Evolutionary conservation across 202 grass and related monocot species (phyloP), one percentile per base, ranked within the genome.

Genomic region (Miscanthus sacchariflorus): DNA sequence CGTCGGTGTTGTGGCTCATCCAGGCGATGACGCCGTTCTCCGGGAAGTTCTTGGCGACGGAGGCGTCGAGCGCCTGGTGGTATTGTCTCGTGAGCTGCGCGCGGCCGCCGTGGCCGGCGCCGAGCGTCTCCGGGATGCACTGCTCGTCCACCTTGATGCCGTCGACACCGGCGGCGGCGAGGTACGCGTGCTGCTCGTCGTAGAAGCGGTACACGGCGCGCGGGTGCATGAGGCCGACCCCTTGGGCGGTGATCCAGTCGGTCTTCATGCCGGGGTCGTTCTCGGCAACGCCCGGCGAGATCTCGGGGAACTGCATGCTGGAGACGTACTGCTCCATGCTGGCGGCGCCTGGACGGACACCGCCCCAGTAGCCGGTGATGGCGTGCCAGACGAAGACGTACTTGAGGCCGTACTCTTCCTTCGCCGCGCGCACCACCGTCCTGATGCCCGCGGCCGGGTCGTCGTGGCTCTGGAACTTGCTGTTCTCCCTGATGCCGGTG

Each of bases 311-410:
- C 86, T 91, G 85, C 89, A 99, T 85, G 59, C 40, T 65, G 27
- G 96, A 96, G 36, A 76, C 49, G 77, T 96, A 96, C 0, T 36
- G 83, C 76, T 96, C 87, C 93, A 87, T 96, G 44, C 84, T 89
- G 33, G 72, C 66, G 21, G 36, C 78, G 11, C 89, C 92, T 0
- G 96, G 96, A 1, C 77, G 86, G 14, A 99, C 88, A 48, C 96
- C 96, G 27, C 94, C 94, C 96, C 96, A 99, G 88, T 98, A 98
- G 13, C 96, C 96, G 18, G 92, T 98, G 80, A 98, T 98, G 52
- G 96, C 92, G 49, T 96, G 96, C 93, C 93, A 98, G 0, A 96
- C 90, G 78, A 91, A 96, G 23, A 96, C 92, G 79, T 94, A 98
- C 87, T 91, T 96, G 56, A 98, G 93, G 7, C 94, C 94, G 76